Base-by-base conservation (phyloP, 2,329 filamentous ascomycete species). In the Hypoxylon rubiginosum region DNA sequence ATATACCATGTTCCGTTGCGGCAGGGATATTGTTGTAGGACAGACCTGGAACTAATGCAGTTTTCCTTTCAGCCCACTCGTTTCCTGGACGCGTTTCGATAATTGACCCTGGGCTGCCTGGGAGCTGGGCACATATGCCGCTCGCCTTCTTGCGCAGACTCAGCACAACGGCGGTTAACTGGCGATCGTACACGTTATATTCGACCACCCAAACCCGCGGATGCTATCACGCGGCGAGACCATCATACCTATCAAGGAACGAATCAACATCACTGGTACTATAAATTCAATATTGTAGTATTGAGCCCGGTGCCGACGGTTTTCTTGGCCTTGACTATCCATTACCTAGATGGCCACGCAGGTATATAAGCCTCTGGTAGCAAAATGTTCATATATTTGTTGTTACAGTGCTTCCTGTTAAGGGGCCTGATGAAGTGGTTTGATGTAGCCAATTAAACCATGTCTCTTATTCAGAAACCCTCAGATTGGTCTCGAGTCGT, bases 1-100 rank as follows among this genome's bases (percentile, higher is more conserved):
- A 55, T 62, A 48, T 56, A 39, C 62, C 59, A 61, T 66, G 61
- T 34, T 49, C 28, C 15, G 3, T 13, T 45, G 60, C 36, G 4
- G 15, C 34, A 48, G 57, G 45, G 17, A 34, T 41, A 43, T 24
- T 48, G 10, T 2, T 24, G 50, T 51, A 52, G 36, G 21, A 58
- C 55, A 62, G 6, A 34, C 28, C 19, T 11, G 9, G 8, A 41
- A 41, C 58, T 62, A 48, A 62, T 62, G 67, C 64, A 53, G 28
- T 17, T 55, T 51, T 34, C 67, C 63, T 32, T 60, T 46, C 21
- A 50, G 26, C 46, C 46, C 51, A 50, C 30, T 39, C 30, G 39
- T 43, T 45, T 26, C n/a, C 2, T 26, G 15, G 36, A 28, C 39
- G 50, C 21, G 19, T 26, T 52, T 53, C 17, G n/a, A 51, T 50